These are phyloP conservation scores for Diatrype stigma DNA, from an alignment of 2,329 filamentous ascomycete genomes.

Conservation along the genomic window DNA sequence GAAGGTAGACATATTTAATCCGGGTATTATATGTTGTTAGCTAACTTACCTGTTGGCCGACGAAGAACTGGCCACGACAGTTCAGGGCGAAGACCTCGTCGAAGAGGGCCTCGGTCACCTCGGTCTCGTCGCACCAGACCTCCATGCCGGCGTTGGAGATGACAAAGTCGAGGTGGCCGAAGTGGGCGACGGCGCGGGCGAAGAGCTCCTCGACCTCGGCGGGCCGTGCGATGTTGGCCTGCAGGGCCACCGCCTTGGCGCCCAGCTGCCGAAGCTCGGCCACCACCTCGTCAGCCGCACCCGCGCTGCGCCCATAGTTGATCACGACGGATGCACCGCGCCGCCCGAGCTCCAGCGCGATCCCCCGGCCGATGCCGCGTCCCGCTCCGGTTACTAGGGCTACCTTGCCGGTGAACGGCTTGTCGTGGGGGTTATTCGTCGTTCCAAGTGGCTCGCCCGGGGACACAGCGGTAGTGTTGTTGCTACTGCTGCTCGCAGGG, in stretches of 20 bases:
- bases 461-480: too few species aligned
- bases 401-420: constrained; percentile 46
- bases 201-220: constrained; percentile 59
- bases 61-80: constrained; percentile 70
- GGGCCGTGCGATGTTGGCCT: constrained; percentile 61
- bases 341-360: constrained; percentile 62
- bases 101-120: constrained; percentile 66
- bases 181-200: constrained; percentile 59
- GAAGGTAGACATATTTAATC: too few species aligned
- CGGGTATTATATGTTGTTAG: too few species aligned
- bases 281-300: constrained; percentile 55
- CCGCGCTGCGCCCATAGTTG: constrained; percentile 59
- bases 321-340: constrained; percentile 62
- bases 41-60: constrained; percentile 57
- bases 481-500: constrained; percentile 20
- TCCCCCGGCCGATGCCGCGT: constrained; percentile 63
- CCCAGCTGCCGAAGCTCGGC: constrained; percentile 51
- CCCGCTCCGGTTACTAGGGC: constrained; percentile 62
- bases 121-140: constrained; percentile 65
- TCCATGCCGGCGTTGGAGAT: constrained; percentile 70
- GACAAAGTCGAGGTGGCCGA: constrained; percentile 67
- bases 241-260: constrained; percentile 53
- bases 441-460: too few species aligned
- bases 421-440: too few species aligned
- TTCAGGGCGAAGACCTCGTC: constrained; percentile 71